Evolutionary conservation across 2,329 filamentous ascomycete species (phyloP).

Genomic region (Fusarium sublunatum): DNA sequence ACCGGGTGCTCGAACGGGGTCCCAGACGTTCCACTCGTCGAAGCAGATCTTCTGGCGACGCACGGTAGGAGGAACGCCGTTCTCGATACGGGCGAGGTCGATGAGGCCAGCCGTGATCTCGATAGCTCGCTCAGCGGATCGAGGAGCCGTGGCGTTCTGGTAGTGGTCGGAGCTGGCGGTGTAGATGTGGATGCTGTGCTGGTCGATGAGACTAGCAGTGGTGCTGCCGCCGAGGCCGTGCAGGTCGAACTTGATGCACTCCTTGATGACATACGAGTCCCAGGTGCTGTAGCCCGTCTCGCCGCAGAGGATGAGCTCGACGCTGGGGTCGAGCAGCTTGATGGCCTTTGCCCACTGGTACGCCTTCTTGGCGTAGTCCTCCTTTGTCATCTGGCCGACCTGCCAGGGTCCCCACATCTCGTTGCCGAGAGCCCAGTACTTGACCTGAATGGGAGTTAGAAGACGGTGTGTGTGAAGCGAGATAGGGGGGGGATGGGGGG

Average conservation of each 20-base stretch:
- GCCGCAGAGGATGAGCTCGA: constrained; percentile 79
- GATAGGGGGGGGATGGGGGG: fast-evolving
- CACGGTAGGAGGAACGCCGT: constrained; percentile 68
- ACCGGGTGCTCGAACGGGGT: constrained; percentile 76
- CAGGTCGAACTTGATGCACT: constrained; percentile 64
- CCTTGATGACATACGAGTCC: constrained; percentile 79
- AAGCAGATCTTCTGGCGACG: constrained; percentile 79
- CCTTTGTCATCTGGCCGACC: constrained; percentile 75
- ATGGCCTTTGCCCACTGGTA: constrained; percentile 79
- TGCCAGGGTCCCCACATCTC: constrained; percentile 76
- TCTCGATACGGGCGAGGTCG: constrained; percentile 78
- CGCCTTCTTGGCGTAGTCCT: constrained; percentile 75
- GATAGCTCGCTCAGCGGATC: constrained; percentile 78
- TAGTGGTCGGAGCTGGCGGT: constrained; percentile 67
- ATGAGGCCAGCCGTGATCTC: constrained; percentile 75
- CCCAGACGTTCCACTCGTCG: constrained; percentile 89
- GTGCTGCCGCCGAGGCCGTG: constrained; percentile 51
- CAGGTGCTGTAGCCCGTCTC: constrained; percentile 75
- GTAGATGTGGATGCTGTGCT: constrained; percentile 86
- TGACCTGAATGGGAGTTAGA: constrained; percentile 58
- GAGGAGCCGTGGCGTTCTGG: constrained; percentile 69
- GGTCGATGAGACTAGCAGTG: constrained; percentile 68
- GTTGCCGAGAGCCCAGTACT: constrained; percentile 89
- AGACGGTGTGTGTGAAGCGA: neutral
- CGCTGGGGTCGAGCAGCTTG: constrained; percentile 75